phyloP scores from a whole-genome alignment of 768 basidiomycete species.

The Phlebiopsis gigantea region DNA sequence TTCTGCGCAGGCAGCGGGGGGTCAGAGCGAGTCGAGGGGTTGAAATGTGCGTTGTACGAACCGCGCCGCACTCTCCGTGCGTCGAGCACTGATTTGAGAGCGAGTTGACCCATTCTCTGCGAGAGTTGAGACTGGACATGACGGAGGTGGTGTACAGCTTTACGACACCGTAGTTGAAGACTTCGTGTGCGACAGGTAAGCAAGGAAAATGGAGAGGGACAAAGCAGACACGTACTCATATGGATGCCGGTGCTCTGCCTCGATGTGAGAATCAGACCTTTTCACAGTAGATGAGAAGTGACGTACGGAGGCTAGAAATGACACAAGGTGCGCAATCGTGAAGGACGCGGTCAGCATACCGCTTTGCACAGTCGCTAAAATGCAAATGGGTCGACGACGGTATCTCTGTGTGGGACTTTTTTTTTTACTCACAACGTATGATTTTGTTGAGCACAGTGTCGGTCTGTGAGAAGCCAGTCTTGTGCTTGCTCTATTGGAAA shows the following conservation, averaged over 20 bases:
- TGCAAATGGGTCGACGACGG: not conserved
- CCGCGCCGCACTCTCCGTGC: not conserved
- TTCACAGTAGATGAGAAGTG: not conserved
- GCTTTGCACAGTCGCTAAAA: slow-evolving; percentile 33
- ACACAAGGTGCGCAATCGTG: slow-evolving; percentile 29
- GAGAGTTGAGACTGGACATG: slow-evolving; percentile 30
- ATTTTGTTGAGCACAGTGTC: slow-evolving; percentile 16
- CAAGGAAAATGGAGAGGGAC: not conserved
- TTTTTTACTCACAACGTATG: slow-evolving; percentile 13
- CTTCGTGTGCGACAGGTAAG: slow-evolving; percentile 22
- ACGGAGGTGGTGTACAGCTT: slow-evolving; percentile 39
- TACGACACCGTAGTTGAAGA: slow-evolving; percentile 33
- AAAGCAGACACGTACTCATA: not conserved
- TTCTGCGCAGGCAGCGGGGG: not conserved
- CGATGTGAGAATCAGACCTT: no score
- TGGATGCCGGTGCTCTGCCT: not conserved
- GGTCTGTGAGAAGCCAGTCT: slow-evolving; percentile 12
- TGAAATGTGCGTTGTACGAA: not conserved
- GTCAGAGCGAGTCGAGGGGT: not conserved
- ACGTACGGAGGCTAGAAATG: slow-evolving; percentile 21
- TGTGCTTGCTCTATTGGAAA: slow-evolving; percentile 16
- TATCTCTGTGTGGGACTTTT: no score
- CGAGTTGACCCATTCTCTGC: slow-evolving; percentile 18
- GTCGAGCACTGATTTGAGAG: not conserved
- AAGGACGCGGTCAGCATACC: slow-evolving; percentile 31